These are phyloP conservation scores for Xenosphaeropsis pyriputrescens DNA, from an alignment of 2,329 filamentous ascomycete species.

Conservation along the genomic window DNA sequence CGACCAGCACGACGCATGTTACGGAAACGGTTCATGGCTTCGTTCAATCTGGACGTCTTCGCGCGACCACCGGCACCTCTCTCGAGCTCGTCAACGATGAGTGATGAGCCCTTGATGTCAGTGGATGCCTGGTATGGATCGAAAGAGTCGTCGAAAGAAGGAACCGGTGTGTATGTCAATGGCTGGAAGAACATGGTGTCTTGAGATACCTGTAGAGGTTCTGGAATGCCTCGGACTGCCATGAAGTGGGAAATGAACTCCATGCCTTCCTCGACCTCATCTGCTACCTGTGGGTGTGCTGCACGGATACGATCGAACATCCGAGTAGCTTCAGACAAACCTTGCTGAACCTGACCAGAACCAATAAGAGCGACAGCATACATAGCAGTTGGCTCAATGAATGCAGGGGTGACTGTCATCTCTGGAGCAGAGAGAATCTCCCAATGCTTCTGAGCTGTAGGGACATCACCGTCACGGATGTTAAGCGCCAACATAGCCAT, in stretches of 20 bases:
- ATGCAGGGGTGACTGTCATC: slow-evolving; percentile 41
- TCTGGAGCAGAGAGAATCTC: slow-evolving; percentile 50
- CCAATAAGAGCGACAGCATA: slow-evolving; percentile 79
- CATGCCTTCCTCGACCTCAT: slow-evolving; percentile 78
- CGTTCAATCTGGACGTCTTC: slow-evolving; percentile 58
- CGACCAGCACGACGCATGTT: slow-evolving; percentile 88
- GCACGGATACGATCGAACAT: slow-evolving; percentile 79
- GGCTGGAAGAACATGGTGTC: slow-evolving; percentile 31
- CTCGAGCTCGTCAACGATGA: slow-evolving; percentile 84
- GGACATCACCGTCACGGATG: slow-evolving; percentile 67
- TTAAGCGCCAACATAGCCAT: slow-evolving; percentile 79
- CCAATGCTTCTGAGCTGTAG: slow-evolving; percentile 70
- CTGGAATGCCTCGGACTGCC: slow-evolving; percentile 35
- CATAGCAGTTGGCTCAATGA: slow-evolving; percentile 84
- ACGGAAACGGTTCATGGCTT: slow-evolving; percentile 70
- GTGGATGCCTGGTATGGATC: slow-evolving; percentile 85
- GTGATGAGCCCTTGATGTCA: slow-evolving; percentile 83
- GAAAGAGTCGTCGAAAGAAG: slow-evolving; percentile 64
- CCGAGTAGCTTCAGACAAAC: slow-evolving; percentile 60
- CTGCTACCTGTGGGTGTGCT: slow-evolving; percentile 38
- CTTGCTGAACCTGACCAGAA: slow-evolving; percentile 72
- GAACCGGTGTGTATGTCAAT: slow-evolving; percentile 34
- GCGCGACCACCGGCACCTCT: slow-evolving; percentile 49
- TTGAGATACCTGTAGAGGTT: slow-evolving; percentile 33
- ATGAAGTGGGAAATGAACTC: slow-evolving; percentile 52